These are phyloP conservation scores for Jacaranda mimosifolia DNA, from an alignment of 257 asterid species.

Conservation along the genomic window DNA sequence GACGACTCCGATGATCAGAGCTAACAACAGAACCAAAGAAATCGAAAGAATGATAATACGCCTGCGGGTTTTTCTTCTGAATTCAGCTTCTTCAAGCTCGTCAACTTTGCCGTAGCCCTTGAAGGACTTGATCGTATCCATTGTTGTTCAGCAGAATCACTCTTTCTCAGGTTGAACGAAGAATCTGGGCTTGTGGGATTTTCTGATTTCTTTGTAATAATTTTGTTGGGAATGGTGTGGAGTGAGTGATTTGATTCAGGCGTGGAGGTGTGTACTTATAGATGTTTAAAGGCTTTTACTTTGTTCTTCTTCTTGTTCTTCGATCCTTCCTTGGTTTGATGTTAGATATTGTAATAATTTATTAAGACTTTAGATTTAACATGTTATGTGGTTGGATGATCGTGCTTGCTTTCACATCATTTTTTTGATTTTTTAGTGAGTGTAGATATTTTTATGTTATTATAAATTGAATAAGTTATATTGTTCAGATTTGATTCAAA, in stretches of 20 bases:
- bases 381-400: constrained; percentile 19
- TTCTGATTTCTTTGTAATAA: background rate
- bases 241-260: background rate
- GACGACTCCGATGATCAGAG: constrained; percentile 57
- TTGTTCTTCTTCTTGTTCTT: constrained; percentile 11
- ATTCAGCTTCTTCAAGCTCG: constrained; percentile 59
- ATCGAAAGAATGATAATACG: constrained; percentile 56
- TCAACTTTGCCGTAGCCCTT: constrained; percentile 91
- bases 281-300: constrained; percentile 5
- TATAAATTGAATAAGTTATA: too few species aligned
- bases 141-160: constrained; percentile 33
- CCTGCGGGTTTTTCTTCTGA: constrained; percentile 66
- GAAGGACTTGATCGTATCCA: constrained; percentile 84
- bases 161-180: background rate
- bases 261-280: constrained; percentile 25
- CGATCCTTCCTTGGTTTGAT: constrained; percentile 27
- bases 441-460: too few species aligned
- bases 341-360: constrained; percentile 4
- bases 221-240: background rate
- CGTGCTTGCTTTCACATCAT: constrained; percentile 32
- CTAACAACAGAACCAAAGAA: constrained; percentile 51
- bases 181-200: background rate
- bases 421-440: background rate
- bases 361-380: background rate
- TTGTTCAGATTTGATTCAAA: too few species aligned